Evolutionary conservation across 345 rosid genomes (phyloP).

Genomic region (Fremontodendron californicum): DNA sequence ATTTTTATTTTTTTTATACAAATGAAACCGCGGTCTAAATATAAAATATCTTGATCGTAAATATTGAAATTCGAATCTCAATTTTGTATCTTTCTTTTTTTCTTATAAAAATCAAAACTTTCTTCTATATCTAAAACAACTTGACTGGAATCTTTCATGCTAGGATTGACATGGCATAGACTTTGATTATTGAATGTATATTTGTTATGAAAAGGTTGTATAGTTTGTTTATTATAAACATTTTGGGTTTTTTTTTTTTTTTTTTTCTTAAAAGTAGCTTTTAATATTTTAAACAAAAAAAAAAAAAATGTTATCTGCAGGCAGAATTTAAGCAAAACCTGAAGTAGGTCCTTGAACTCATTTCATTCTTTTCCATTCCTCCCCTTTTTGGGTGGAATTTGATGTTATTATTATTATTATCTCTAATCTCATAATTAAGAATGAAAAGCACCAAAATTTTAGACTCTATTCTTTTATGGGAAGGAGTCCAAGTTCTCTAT

Average conservation of each 20-base stretch:
- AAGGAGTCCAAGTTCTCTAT: neutral
- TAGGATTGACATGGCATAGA: neutral
- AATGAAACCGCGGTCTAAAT: too few species aligned
- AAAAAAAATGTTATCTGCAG: neutral
- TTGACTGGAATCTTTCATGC: neutral
- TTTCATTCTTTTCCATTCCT: neutral
- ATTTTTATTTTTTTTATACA: too few species aligned
- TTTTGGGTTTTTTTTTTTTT: neutral
- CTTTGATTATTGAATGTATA: neutral
- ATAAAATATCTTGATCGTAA: too few species aligned
- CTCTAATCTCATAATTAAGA: neutral
- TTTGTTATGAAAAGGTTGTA: neutral
- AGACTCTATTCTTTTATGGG: neutral
- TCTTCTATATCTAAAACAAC: neutral
- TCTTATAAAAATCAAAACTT: neutral
- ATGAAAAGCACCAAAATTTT: neutral
- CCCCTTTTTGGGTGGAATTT: neutral
- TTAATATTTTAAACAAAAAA: neutral
- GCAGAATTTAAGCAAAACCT: neutral
- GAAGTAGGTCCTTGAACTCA: neutral
- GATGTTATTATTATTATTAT: neutral
- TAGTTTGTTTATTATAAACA: neutral
- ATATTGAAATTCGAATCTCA: too few species aligned
- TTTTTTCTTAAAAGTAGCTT: neutral
- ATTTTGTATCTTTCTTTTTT: neutral